A percentile compares a stretch with the other conserved stretches of the same genome.
phyloP scores from a whole-genome alignment of 257 asterid genomes.

The Haberlea rhodopensis region DNA sequence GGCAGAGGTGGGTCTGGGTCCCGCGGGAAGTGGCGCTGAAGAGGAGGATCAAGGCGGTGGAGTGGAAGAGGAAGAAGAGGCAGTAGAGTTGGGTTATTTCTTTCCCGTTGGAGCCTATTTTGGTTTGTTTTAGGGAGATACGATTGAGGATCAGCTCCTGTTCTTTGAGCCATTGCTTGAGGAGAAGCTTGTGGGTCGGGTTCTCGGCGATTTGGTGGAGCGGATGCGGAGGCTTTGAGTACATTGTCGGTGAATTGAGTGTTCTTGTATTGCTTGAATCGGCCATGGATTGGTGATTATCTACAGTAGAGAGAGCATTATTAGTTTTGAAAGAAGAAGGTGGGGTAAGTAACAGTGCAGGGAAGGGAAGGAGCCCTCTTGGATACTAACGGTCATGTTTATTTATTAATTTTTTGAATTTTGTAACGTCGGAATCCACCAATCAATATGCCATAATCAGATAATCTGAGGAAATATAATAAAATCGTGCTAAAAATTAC shows the following conservation, averaged over 20 bases:
- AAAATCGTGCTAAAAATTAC: too few species aligned
- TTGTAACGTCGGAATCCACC: conserved; percentile 55
- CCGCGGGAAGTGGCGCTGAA: conserved; percentile 56
- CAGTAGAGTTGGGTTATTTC: conserved; percentile 79
- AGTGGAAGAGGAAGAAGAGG: conserved; percentile 93
- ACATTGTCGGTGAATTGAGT: conserved; percentile 34
- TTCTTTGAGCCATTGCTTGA: too few species aligned
- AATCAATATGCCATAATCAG: too few species aligned
- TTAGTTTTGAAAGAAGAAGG: not conserved
- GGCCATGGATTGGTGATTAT: conserved; percentile 29
- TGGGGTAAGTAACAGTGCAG: conserved; percentile 9
- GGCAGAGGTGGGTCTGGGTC: too few species aligned
- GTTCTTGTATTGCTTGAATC: conserved; percentile 13
- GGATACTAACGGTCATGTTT: conserved; percentile 38
- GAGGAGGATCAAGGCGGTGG: conserved; percentile 74
- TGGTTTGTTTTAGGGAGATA: conserved; percentile 73
- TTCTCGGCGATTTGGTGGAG: too few species aligned
- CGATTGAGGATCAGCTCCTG: too few species aligned
- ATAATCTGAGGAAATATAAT: too few species aligned
- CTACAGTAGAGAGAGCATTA: not conserved
- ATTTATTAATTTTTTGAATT: conserved; percentile 29
- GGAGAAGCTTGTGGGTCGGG: too few species aligned
- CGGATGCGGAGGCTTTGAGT: conserved; percentile 54
- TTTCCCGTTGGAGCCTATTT: conserved; percentile 58
- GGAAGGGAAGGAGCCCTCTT: conserved; percentile 29